Evolutionary conservation across 768 basidiomycete species (phyloP).

Genomic region (Postia placenta): DNA sequence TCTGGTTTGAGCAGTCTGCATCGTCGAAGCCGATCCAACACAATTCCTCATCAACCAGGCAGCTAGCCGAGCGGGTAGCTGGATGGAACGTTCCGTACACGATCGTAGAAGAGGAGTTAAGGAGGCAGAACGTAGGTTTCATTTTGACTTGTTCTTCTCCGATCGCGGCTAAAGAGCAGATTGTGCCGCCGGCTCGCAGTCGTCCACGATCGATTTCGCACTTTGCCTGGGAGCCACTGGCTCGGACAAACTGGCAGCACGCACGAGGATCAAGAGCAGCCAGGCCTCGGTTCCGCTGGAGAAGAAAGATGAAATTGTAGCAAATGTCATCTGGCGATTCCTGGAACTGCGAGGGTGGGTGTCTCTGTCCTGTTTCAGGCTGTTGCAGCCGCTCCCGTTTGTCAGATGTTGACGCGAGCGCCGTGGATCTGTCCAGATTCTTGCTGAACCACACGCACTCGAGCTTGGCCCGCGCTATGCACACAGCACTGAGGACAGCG

Average conservation of each 20-base stretch:
- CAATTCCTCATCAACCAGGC: slow-evolving; percentile 70
- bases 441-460: slow-evolving; percentile 87
- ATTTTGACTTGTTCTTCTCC: slow-evolving; percentile 5
- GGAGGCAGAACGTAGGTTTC: slow-evolving; percentile 89
- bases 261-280: slow-evolving; percentile 69
- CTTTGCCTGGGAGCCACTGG: slow-evolving; percentile 90
- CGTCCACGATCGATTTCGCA: slow-evolving; percentile 95
- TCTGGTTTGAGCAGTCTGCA: slow-evolving; percentile 65
- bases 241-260: slow-evolving; percentile 69
- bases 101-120: slow-evolving; percentile 88
- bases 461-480: slow-evolving; percentile 86
- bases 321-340: slow-evolving; percentile 98
- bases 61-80: slow-evolving; percentile 80
- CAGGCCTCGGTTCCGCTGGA: slow-evolving; percentile 53
- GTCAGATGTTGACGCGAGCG: neutral
- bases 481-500: slow-evolving; percentile 68
- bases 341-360: slow-evolving; percentile 90
- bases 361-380: slow-evolving; percentile 1
- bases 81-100: slow-evolving; percentile 87
- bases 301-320: slow-evolving; percentile 97
- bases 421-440: slow-evolving; percentile 50
- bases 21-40: slow-evolving; percentile 57
- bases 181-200: slow-evolving; percentile 40
- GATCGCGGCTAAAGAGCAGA: neutral
- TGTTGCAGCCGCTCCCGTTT: neutral